A percentile compares a stretch with the other conserved stretches of the same genome.
phyloP scores from a whole-genome alignment of 2,329 filamentous ascomycete genomes.

The Penicillium glabrum region DNA sequence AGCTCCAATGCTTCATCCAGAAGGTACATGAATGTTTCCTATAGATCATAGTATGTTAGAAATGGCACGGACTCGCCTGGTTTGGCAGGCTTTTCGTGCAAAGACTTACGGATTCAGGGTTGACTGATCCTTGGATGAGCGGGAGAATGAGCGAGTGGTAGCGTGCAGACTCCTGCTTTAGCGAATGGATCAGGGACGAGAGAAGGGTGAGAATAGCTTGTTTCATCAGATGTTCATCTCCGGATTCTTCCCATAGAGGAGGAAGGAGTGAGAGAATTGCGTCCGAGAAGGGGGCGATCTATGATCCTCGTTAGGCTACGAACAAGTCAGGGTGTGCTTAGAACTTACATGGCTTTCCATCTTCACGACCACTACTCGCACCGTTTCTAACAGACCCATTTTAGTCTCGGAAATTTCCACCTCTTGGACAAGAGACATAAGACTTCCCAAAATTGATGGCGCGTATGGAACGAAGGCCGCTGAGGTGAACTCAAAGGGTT shows the following conservation, averaged over 20 bases:
- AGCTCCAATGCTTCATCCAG: conserved; percentile 90
- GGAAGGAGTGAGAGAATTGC: conserved; percentile 80
- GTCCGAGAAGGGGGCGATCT: conserved; percentile 68
- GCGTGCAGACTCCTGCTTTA: conserved; percentile 73
- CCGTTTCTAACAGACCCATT: conserved; percentile 83
- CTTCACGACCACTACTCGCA: conserved; percentile 75
- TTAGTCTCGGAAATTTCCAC: conserved; percentile 85
- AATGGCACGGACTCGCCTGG: background rate
- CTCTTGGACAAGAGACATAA: conserved; percentile 76
- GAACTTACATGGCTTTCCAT: conserved; percentile 68
- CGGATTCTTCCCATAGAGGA: conserved; percentile 78
- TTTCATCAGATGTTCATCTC: conserved; percentile 88
- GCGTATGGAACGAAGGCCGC: conserved; percentile 76
- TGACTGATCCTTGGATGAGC: conserved; percentile 75
- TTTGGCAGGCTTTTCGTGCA: background rate
- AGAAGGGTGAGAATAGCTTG: conserved; percentile 88
- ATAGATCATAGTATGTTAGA: background rate
- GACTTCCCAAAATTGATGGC: conserved; percentile 66
- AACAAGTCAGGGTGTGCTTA: background rate
- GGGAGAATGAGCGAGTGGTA: conserved; percentile 82
- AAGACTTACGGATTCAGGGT: conserved; percentile 65
- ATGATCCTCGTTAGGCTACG: background rate
- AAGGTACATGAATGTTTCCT: conserved; percentile 72
- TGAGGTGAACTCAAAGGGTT: conserved; percentile 79
- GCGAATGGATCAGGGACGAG: conserved; percentile 77